Conservation (phyloP, 176 grass and related monocot species). For the Zoysia japonica region DNA sequence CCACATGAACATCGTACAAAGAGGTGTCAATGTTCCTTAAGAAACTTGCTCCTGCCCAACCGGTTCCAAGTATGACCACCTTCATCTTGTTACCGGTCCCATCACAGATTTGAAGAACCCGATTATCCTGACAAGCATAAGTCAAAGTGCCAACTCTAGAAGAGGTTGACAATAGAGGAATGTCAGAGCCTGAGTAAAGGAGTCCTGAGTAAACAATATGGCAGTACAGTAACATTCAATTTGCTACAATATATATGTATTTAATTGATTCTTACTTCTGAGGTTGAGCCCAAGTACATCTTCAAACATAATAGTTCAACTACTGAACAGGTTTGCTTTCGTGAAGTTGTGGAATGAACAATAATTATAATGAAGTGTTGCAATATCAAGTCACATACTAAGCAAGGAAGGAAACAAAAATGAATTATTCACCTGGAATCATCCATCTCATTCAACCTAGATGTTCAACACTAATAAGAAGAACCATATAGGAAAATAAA, state of each 20-base stretch:
- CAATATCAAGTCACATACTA: no score
- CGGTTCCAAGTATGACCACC: constrained; percentile 84
- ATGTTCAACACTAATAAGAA: no score
- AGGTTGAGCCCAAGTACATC: constrained; percentile 9
- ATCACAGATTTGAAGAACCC: constrained; percentile 45
- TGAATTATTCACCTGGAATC: no score
- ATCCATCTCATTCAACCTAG: no score
- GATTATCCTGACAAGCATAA: constrained; percentile 68
- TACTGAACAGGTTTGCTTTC: neutral
- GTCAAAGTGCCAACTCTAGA: constrained; percentile 65
- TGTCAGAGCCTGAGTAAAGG: constrained; percentile 1
- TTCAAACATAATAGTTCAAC: neutral
- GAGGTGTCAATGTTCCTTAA: constrained; percentile 86
- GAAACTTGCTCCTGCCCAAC: constrained; percentile 88
- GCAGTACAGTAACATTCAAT: neutral
- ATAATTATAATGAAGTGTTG: no score
- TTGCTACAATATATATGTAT: neutral
- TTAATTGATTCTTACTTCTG: neutral
- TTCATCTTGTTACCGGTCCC: constrained; percentile 70
- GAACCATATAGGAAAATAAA: no score
- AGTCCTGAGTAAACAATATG: neutral
- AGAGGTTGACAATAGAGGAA: constrained; percentile 14
- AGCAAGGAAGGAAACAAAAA: no score
- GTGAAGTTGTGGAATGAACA: no score
- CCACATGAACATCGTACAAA: constrained; percentile 86